These are phyloP conservation scores for Chrysoporthe deuterocubensis DNA, from an alignment of 2,329 filamentous ascomycete species.

Conservation along the genomic window DNA sequence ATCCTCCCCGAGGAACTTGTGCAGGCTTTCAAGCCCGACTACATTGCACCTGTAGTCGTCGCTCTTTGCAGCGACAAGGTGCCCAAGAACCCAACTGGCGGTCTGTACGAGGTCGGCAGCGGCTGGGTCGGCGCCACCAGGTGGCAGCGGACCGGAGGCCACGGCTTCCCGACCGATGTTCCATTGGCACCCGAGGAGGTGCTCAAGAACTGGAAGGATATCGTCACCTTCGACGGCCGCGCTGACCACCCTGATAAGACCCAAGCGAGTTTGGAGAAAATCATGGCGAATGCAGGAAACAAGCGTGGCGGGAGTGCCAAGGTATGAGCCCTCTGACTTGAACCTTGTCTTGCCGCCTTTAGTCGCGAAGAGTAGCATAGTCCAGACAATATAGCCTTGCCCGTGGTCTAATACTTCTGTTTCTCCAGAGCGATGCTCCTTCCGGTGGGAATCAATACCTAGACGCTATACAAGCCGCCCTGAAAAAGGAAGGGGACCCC, in stretches of 20 bases:
- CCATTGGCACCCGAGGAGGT: slow-evolving; percentile 85
- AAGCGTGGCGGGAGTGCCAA: slow-evolving; percentile 60
- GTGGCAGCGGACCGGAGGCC: slow-evolving; percentile 90
- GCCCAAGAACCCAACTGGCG: slow-evolving; percentile 80
- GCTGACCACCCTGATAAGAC: slow-evolving; percentile 84
- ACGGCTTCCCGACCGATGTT: slow-evolving; percentile 88
- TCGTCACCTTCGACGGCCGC: slow-evolving; percentile 84
- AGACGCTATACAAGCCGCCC: slow-evolving; percentile 74
- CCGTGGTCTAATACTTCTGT: slow-evolving; percentile 16
- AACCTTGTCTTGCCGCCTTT: slow-evolving; percentile 30
- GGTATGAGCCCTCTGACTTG: slow-evolving; percentile 53
- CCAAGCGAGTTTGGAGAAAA: slow-evolving; percentile 76
- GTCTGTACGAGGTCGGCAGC: slow-evolving; percentile 91
- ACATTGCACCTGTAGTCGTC: slow-evolving; percentile 91
- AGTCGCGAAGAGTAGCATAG: slow-evolving; percentile 28
- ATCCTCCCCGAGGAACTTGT: slow-evolving; percentile 97
- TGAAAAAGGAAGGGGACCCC: slow-evolving; percentile 70
- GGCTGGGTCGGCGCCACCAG: slow-evolving; percentile 91
- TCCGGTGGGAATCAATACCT: slow-evolving; percentile 66
- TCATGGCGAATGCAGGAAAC: slow-evolving; percentile 84
- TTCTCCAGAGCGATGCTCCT: slow-evolving; percentile 34
- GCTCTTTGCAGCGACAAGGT: slow-evolving; percentile 85
- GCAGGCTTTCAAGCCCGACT: slow-evolving; percentile 98
- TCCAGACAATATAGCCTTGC: slow-evolving; percentile 31
- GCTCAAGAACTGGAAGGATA: slow-evolving; percentile 72